These are phyloP conservation scores for Penstemon barbatus DNA, from an alignment of 257 asterid species.

Conservation along the genomic window DNA sequence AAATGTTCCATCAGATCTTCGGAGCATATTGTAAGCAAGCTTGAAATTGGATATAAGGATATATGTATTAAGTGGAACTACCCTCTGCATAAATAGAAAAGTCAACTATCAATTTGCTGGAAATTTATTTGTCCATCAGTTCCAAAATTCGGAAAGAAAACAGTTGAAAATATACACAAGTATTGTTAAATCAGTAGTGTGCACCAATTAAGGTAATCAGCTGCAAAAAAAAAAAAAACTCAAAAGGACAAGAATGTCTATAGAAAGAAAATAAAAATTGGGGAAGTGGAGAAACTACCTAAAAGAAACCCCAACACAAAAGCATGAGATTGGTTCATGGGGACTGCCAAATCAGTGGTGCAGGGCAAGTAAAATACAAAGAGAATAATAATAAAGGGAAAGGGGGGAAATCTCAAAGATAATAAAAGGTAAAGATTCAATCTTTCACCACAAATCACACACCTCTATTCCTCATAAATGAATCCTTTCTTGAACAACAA, in stretches of 20 bases:
- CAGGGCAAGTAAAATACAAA: conserved; percentile 29
- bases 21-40: conserved; percentile 73
- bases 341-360: conserved; percentile 34
- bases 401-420: conserved; percentile 17
- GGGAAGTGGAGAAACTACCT: conserved; percentile 32
- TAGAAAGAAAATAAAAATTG: conserved; percentile 28
- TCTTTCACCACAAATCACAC: conserved; percentile 31
- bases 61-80: conserved; percentile 90
- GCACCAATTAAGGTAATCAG: conserved; percentile 19
- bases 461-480: conserved; percentile 17
- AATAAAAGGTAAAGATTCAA: conserved; percentile 30
- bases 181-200: conserved; percentile 19
- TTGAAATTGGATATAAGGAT: conserved; percentile 83
- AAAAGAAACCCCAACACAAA: conserved; percentile 36
- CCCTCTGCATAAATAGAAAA: conserved; percentile 44
- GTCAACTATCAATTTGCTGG: neutral
- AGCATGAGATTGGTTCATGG: conserved; percentile 29
- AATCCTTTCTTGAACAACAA: conserved; percentile 22
- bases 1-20: conserved; percentile 87
- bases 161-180: conserved; percentile 23
- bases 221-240: conserved; percentile 22
- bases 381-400: conserved; percentile 6
- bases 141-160: conserved; percentile 10
- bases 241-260: conserved; percentile 9
- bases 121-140: conserved; percentile 20